These are phyloP conservation scores for Leishmania aethiopica DNA, from an alignment of 208 protist species.

Conservation along the genomic window DNA sequence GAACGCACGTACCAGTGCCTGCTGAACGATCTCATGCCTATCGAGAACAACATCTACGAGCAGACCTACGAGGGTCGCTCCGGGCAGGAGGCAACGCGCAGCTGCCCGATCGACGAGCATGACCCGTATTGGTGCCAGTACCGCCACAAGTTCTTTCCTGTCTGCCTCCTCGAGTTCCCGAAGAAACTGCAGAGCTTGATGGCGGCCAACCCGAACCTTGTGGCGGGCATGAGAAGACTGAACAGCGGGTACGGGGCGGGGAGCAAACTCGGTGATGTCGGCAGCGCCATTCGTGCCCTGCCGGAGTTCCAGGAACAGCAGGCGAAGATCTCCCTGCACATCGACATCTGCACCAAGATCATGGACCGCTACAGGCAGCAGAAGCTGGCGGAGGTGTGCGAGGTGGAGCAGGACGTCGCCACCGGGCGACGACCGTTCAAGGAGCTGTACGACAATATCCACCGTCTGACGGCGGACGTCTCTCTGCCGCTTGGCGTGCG, in stretches of 20 bases:
- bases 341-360: slow-evolving; percentile 82
- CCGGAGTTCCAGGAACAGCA: slow-evolving; percentile 79
- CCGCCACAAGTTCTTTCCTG: slow-evolving; percentile 66
- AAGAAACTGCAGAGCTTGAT: slow-evolving; percentile 62
- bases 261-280: slow-evolving; percentile 42
- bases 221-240: slow-evolving; percentile 32
- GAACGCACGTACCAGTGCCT: slow-evolving; percentile 88
- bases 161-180: slow-evolving; percentile 63
- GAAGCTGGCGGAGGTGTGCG: slow-evolving; percentile 58
- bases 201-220: slow-evolving; percentile 58
- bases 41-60: slow-evolving; percentile 61
- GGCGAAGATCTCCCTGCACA: slow-evolving; percentile 75
- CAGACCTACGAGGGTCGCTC: slow-evolving; percentile 54
- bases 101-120: slow-evolving; percentile 63
- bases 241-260: slow-evolving; percentile 8
- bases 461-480: slow-evolving; percentile 39
- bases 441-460: slow-evolving; percentile 48
- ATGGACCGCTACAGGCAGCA: slow-evolving; percentile 64
- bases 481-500: slow-evolving; percentile 55
- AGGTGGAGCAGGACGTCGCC: slow-evolving; percentile 75
- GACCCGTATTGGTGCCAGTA: slow-evolving; percentile 79
- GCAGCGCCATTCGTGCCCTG: slow-evolving; percentile 62
- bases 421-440: slow-evolving; percentile 53
- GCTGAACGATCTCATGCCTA: slow-evolving; percentile 73
- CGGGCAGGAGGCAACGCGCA: slow-evolving; percentile 40